A percentile compares a stretch with the other conserved stretches of the same genome.
Evolutionary conservation across 257 asterid species (phyloP).

Genomic region (Handroanthus guayacan): DNA sequence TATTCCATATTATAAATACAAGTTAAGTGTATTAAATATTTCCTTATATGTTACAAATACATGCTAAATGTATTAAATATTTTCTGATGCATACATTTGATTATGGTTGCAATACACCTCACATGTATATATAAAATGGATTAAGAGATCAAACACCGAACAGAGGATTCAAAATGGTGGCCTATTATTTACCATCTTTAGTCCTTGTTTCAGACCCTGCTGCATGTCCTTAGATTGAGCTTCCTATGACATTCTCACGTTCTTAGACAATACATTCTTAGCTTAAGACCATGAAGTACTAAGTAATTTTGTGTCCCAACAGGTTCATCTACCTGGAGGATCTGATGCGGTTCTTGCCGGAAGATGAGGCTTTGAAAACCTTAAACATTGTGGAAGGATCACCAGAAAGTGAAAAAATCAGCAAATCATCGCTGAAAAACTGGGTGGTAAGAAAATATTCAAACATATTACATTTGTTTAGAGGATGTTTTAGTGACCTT

Average conservation of each 20-base stretch:
- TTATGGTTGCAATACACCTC: too few relatives aligned
- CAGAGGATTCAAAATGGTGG: too few relatives aligned
- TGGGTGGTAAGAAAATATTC: background rate
- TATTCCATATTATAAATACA: too few relatives aligned
- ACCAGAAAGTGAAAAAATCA: background rate
- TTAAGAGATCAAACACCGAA: too few relatives aligned
- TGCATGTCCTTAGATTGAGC: background rate
- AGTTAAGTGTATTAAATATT: too few relatives aligned
- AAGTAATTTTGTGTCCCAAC: slow-evolving; percentile 10
- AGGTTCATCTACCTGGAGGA: slow-evolving; percentile 47
- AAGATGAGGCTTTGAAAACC: slow-evolving; percentile 5
- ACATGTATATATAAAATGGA: too few relatives aligned
- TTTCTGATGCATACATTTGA: too few relatives aligned
- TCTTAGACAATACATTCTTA: background rate
- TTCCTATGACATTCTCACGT: background rate
- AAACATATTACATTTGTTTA: background rate
- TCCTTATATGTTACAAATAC: too few relatives aligned
- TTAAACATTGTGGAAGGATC: background rate
- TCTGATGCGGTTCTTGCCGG: slow-evolving; percentile 54
- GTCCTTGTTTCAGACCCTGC: background rate
- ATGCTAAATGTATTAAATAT: too few relatives aligned
- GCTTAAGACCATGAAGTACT: background rate
- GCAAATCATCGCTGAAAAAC: background rate
- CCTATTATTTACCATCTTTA: background rate
- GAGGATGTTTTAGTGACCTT: too few relatives aligned